phyloP scores from a whole-genome alignment of 2,329 filamentous ascomycete species.

The Fusarium temperatum region DNA sequence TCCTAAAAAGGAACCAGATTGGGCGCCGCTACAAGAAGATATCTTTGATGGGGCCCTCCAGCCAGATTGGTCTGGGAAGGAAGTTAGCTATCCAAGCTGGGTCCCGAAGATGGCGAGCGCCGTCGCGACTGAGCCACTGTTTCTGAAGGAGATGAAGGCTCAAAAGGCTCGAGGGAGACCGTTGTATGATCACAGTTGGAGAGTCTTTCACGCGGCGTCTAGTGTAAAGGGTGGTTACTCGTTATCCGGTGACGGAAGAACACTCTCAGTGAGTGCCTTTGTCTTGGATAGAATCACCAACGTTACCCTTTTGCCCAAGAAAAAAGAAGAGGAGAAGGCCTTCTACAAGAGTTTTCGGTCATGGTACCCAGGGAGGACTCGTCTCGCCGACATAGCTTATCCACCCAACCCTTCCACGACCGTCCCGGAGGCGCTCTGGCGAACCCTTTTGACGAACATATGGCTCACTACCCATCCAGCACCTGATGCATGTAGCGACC shows the following conservation, averaged over 20 bases:
- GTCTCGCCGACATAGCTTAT: neutral
- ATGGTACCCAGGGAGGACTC: neutral
- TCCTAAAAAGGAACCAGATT: neutral
- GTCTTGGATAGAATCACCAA: neutral
- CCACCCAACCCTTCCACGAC: neutral
- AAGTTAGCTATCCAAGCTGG: neutral
- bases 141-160: conserved; percentile 11
- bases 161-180: neutral
- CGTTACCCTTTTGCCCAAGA: neutral
- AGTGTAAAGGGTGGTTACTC: neutral
- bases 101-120: conserved; percentile 13
- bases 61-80: neutral
- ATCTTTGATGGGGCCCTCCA: conserved; percentile 2
- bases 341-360: neutral
- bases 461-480: conserved; percentile 12
- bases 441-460: neutral
- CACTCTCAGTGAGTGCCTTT: neutral
- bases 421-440: neutral
- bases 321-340: neutral
- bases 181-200: neutral
- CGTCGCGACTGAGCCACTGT: conserved; percentile 7
- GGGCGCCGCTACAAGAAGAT: conserved; percentile 1
- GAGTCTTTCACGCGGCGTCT: neutral
- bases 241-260: neutral
- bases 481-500: neutral